A percentile compares a stretch with the other conserved stretches of the same genome.
phyloP scores from a whole-genome alignment of 1,284 basidiomycete genomes.

The Ceraceosorus guamensis region DNA sequence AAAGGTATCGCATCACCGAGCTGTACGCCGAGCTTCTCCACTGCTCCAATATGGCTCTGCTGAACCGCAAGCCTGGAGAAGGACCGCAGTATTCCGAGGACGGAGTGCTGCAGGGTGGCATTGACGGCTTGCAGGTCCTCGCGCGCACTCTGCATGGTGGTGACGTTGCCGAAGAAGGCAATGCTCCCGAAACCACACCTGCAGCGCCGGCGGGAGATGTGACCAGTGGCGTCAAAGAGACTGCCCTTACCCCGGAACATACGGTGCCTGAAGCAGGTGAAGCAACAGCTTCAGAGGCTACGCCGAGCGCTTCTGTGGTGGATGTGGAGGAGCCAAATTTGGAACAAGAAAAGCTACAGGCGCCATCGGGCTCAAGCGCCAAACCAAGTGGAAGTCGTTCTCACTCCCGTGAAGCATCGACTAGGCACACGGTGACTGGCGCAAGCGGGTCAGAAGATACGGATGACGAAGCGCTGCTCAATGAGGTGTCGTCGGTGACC shows the following conservation, averaged over 20 bases:
- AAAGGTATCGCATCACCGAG: constrained; percentile 94
- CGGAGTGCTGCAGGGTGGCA: constrained; percentile 40
- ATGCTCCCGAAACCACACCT: too few relatives aligned
- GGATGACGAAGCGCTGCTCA: constrained; percentile 37
- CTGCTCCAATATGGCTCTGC: constrained; percentile 93
- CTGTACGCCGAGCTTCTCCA: constrained; percentile 93
- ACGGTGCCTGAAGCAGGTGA: background rate
- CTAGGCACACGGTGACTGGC: constrained; percentile 5
- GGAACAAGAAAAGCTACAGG: background rate
- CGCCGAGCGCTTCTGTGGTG: background rate
- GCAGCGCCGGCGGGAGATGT: too few relatives aligned
- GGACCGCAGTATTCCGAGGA: constrained; percentile 42
- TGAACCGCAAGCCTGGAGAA: constrained; percentile 61
- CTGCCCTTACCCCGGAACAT: too few relatives aligned
- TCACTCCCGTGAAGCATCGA: constrained; percentile 19
- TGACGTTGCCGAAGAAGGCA: constrained; percentile 15
- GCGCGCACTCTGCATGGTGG: constrained; percentile 38
- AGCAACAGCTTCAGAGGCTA: background rate
- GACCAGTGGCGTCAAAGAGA: background rate
- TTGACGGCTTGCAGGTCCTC: constrained; percentile 46
- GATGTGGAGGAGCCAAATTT: too few relatives aligned
- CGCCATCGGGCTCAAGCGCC: background rate
- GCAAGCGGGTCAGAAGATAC: constrained; percentile 20
- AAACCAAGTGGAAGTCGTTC: background rate
- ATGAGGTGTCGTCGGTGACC: constrained; percentile 26